phyloP scores from a whole-genome alignment of 331 rosid genomes.

The Spiraea crenata region DNA sequence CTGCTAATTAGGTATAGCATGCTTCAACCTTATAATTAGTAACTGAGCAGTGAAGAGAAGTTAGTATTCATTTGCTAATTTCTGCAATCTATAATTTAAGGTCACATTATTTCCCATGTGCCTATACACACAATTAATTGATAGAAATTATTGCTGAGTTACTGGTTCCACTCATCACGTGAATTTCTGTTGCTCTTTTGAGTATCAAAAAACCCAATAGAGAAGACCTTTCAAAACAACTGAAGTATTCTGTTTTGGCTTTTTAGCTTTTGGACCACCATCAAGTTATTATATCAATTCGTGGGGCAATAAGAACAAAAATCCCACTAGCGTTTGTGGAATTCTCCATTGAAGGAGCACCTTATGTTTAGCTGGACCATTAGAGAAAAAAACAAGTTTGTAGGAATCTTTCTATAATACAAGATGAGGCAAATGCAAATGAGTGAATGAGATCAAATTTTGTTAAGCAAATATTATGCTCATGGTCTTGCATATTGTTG shows the following conservation, averaged over 20 bases:
- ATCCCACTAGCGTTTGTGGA: too few relatives aligned
- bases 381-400: too few relatives aligned
- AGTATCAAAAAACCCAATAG: neutral
- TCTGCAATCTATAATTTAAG: neutral
- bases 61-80: neutral
- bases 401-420: too few relatives aligned
- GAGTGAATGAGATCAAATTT: too few relatives aligned
- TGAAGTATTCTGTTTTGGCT: neutral
- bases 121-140: neutral
- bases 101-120: neutral
- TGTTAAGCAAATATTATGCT: too few relatives aligned
- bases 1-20: neutral
- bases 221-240: neutral
- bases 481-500: too few relatives aligned
- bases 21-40: neutral
- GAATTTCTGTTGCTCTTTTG: neutral
- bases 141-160: neutral
- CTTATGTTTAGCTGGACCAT: neutral
- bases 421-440: too few relatives aligned
- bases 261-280: neutral
- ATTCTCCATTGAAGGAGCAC: neutral
- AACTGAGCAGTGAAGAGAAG: neutral
- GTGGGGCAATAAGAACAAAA: neutral
- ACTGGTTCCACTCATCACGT: neutral
- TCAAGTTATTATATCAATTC: neutral